These are phyloP conservation scores for Rhizophagus clarus DNA, from an alignment of 192 early-diverging fungal species.

Conservation along the genomic window DNA sequence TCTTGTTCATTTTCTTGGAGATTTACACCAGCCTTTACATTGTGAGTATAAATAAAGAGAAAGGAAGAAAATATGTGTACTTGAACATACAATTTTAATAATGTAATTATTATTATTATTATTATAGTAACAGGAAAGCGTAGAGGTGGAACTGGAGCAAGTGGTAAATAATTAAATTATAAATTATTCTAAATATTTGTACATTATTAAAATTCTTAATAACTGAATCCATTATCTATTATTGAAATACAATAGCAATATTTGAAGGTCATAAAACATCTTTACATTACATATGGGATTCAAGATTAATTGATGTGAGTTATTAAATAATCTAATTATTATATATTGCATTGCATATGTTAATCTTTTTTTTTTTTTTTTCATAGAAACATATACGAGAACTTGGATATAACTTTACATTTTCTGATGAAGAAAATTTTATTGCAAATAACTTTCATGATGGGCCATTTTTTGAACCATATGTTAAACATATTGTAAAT, in stretches of 20 bases:
- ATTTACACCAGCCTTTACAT: slow-evolving; percentile 52
- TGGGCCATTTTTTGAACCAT: slow-evolving; percentile 6
- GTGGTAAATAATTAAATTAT: slow-evolving; percentile 8
- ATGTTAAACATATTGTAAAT: neutral
- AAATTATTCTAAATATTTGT: too few species aligned
- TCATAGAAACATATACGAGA: slow-evolving; percentile 26
- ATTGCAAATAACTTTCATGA: neutral
- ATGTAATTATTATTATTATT: neutral
- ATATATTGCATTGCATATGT: neutral
- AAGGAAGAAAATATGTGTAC: neutral
- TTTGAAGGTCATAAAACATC: slow-evolving; percentile 34
- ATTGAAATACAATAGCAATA: neutral
- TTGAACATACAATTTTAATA: neutral
- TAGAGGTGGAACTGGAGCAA: slow-evolving; percentile 9
- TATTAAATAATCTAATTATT: neutral
- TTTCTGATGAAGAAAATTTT: neutral
- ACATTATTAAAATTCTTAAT: too few species aligned
- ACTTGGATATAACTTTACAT: neutral
- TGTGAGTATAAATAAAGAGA: slow-evolving; percentile 24
- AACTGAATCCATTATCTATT: too few species aligned
- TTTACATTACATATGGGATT: slow-evolving; percentile 45
- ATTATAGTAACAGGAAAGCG: neutral
- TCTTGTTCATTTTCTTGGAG: slow-evolving; percentile 51
- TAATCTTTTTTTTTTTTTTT: neutral
- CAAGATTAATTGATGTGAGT: slow-evolving; percentile 38